Conservation (phyloP, 2,329 filamentous ascomycete species). For the Talaromyces albobiverticillius region DNA sequence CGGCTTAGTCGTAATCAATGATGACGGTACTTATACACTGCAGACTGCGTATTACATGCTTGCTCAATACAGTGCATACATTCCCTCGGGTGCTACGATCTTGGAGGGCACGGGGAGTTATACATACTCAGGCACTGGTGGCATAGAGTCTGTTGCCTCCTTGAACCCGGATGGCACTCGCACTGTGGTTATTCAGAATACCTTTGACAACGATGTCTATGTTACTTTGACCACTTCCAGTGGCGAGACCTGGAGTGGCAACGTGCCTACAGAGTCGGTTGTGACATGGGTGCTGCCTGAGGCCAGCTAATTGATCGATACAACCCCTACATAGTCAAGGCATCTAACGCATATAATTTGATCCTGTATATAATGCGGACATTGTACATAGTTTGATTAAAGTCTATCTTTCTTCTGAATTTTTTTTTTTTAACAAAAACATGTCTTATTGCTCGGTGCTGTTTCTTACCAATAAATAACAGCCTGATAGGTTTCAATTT, state of each 20-base stretch:
- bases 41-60: slow-evolving; percentile 9
- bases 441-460: neutral
- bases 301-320: neutral
- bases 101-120: neutral
- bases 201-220: slow-evolving; percentile 4
- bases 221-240: slow-evolving; percentile 5
- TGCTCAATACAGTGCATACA: slow-evolving; percentile 11
- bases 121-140: neutral
- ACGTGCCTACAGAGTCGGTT: slow-evolving; percentile 4
- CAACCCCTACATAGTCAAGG: neutral
- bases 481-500: too few relatives aligned
- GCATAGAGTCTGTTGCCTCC: slow-evolving; percentile 11
- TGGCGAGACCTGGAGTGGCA: slow-evolving; percentile 8
- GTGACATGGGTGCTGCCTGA: slow-evolving; percentile 8
- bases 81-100: slow-evolving; percentile 4
- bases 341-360: neutral
- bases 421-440: neutral
- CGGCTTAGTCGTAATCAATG: slow-evolving; percentile 6
- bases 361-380: neutral
- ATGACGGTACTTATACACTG: slow-evolving; percentile 9
- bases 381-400: neutral
- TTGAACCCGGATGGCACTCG: slow-evolving; percentile 12
- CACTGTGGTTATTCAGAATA: slow-evolving; percentile 11
- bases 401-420: neutral
- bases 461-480: neutral